phyloP scores from a whole-genome alignment of 78 protist species.

The Cavenderia fasciculata region DNA sequence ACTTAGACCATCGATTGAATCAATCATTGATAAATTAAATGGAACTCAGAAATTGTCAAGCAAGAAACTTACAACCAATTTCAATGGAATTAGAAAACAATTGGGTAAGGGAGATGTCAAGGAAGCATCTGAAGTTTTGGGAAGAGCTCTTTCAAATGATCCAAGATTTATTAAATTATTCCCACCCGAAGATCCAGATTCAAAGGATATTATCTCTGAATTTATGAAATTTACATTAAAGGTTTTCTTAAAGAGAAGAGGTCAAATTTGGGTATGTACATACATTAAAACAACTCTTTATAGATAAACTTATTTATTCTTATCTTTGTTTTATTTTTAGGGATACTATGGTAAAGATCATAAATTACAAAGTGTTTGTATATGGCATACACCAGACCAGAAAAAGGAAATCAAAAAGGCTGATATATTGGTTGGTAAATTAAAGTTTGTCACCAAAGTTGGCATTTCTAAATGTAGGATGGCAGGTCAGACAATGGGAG shows the following conservation, averaged over 20 bases:
- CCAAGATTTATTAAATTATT: constrained; percentile 10
- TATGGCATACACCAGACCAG: constrained; percentile 38
- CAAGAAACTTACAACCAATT: not conserved
- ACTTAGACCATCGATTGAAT: constrained; percentile 49
- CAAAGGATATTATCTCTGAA: not conserved
- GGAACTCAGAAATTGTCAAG: not conserved
- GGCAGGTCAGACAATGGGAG: not conserved
- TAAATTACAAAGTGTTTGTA: not conserved
- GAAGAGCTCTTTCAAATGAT: constrained; percentile 2
- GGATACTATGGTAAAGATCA: constrained; percentile 31
- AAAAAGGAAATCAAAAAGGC: constrained; percentile 22
- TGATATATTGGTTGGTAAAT: constrained; percentile 27
- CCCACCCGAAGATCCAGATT: constrained; percentile 10
- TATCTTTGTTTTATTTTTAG: too few species aligned
- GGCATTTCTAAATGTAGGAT: not conserved
- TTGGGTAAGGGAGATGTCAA: not conserved
- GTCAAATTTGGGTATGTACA: constrained; percentile 23
- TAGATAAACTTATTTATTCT: not conserved
- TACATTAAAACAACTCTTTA: not conserved
- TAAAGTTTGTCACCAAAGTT: constrained; percentile 11
- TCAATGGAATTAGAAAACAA: constrained; percentile 51
- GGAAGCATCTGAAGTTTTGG: constrained; percentile 28
- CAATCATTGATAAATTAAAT: not conserved
- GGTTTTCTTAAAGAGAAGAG: not conserved
- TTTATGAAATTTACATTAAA: not conserved